Evolutionary conservation across 305 asterid genomes (phyloP), one percentile per base, ranked within the genome.

Genomic region (Fraxinus paxiana): DNA sequence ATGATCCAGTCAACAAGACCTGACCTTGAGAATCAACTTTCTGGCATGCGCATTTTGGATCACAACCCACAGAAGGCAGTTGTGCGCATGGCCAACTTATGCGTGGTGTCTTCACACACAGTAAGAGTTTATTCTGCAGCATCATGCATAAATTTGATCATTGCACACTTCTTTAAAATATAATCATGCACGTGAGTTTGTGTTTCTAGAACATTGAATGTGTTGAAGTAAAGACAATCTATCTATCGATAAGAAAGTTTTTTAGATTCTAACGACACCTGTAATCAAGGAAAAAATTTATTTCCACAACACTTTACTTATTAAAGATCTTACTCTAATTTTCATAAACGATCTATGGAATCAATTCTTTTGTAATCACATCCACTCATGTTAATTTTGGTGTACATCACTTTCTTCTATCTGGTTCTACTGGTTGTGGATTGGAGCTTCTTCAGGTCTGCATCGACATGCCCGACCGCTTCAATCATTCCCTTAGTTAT

Each of bases 31-130:
- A 92, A 85, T 80, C 92, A 94, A 87, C 31, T 93, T 85, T 38
- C 91, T 83, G 91, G 85, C 80, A 88, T 96, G 76, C 61, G 96
- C 84, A 79, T 96, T 90, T 83, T 96, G 90, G 99, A 96, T 86
- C 84, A 92, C 86, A 90, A 92, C 87, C 91, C 96, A 35, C 85
- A 90, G 76, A 96, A 96, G 88, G 91, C 97, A 77, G 98, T 94
- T 84, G 99, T 96, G 80, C 97, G 97, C 37, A 96, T 96, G 99
- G 99, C 99, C 87, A 96, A 96, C 87, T 87, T 96, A 86, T 96
- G 98, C 81, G 98, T 96, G 80, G 98, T 96, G 79, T 93, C 98
- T 9, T 85, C 98, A 12, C 99, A 96, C 81, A 91, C 96, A 88
- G 99, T 94, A 96, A 88, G 92, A 81, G 61, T 83, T 51, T 76